These are phyloP conservation scores for Clarireedia monteithiana DNA, from an alignment of 2,329 filamentous ascomycete species.

Conservation along the genomic window DNA sequence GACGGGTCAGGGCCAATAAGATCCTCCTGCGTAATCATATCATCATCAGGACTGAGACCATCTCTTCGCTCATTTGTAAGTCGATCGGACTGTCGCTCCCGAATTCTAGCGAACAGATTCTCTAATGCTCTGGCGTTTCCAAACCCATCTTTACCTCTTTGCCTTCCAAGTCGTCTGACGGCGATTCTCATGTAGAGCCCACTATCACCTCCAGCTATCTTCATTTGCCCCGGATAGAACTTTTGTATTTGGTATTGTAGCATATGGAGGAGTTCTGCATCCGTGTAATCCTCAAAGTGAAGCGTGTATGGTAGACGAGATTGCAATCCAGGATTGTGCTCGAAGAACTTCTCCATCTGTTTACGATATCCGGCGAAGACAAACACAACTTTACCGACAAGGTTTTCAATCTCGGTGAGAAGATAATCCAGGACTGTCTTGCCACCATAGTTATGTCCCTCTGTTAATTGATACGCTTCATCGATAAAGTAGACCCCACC, in stretches of 20 bases:
- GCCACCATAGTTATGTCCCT: constrained; percentile 49
- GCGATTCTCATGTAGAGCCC: constrained; percentile 61
- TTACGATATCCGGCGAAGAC: constrained; percentile 66
- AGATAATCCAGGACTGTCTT: constrained; percentile 61
- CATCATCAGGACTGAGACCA: constrained; percentile 41
- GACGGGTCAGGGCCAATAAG: constrained; percentile 63
- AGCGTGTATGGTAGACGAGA: constrained; percentile 61
- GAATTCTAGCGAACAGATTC: constrained; percentile 48
- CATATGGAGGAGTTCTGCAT: constrained; percentile 57
- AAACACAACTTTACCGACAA: constrained; percentile 61
- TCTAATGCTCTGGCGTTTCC: constrained; percentile 66
- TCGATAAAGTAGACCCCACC: constrained; percentile 72
- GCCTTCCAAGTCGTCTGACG: constrained; percentile 50
- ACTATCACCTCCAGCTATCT: constrained; percentile 46
- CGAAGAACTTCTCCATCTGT: constrained; percentile 70
- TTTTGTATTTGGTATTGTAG: constrained; percentile 45
- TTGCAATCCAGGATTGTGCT: constrained; percentile 62
- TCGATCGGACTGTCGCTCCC: constrained; percentile 50
- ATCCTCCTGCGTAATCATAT: constrained; percentile 57
- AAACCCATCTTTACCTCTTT: constrained; percentile 58
- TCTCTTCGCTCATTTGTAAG: constrained; percentile 39
- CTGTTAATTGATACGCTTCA: constrained; percentile 67
- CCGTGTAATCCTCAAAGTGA: constrained; percentile 61
- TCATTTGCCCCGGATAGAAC: constrained; percentile 48
- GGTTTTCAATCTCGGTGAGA: constrained; percentile 65